Base-by-base conservation (phyloP, 306 rosid species). In the Citrullus mucosospermus region DNA sequence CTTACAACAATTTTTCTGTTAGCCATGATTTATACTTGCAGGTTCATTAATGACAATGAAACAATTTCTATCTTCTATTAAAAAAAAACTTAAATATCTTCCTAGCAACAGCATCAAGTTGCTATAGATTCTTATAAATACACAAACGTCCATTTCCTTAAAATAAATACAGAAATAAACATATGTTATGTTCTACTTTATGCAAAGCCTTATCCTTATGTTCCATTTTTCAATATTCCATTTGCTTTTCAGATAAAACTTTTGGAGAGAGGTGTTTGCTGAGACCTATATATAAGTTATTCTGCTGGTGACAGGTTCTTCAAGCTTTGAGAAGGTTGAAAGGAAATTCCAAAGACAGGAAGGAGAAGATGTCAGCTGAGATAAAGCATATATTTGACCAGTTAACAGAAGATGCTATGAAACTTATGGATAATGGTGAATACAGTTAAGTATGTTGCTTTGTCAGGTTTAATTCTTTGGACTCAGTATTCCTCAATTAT, bases 251-350 rank as follows among this genome's bases (percentile, higher is more conserved):
- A 70, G 56, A 70, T 43, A 70, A 70, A 44, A 22, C 77, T 72
- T 72, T 72, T 72, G 77, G 77, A 72, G 77, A 72, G 22, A 50
- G 77, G 58, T 72, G 77, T 75, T 75, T 75, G 78, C 55, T 50
- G 65, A 70, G 79, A 76, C 46, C 39, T 54, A 20, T 17, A 63
- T 50, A 78, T 84, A 15, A 82, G 60, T 58, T 70, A 25, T 83
- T 65, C 56, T 58, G 85, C 82, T 86, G 78, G 67, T 78, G 39
- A 67, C 79, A 92, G 97, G 96, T 92, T 46, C 83, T 95, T 77
- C 98, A 88, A 84, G 94, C 97, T 65, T 84, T 95, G 90, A 88
- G 97, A 87, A 92, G 98, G 88, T 87, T 95, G 86, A 95, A 95
- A 85, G 98, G 98, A n/a, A 82, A 81, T 53, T 79, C 85, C 17